Base-by-base conservation (phyloP, 495 filamentous ascomycete species). In the Lophiotrema nucula region DNA sequence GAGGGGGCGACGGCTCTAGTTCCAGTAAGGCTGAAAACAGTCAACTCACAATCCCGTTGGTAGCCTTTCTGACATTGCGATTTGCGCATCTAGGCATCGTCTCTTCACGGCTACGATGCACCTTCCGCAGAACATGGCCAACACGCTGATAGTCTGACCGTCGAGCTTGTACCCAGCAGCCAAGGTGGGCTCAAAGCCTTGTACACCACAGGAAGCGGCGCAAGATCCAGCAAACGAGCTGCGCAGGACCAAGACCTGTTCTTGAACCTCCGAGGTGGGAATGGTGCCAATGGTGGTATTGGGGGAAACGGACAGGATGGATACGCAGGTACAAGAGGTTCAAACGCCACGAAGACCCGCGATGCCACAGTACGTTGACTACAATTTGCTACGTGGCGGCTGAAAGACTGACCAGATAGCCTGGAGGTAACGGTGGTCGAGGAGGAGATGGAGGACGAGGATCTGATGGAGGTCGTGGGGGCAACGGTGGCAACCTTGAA, bases 401-500 rank as follows among this genome's bases (percentile, higher is more conserved):
- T n/a, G n/a, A n/a, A n/a, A n/a, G n/a, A n/a, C n/a, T n/a, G n/a
- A n/a, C n/a, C n/a, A n/a, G 4, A 19, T 3, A 46, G 19, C 24
- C 24, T 46, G 3, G 43, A 18, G 2, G 23, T 1, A 46, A 25
- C 16, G 18, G 2, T 23, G 2, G 24, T 46, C 16, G 3, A 13
- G 18, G 19, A 46, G 24, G 19, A 16, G 23, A 46, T 15, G 18
- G 8, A 35, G 31, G 31, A 8, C 31, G 15, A 5, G 49, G 49
- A 21, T 12, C 49, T 4, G 38, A 53, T 42, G 49, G 49, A 13
- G 49, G 49, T 16, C 19, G 26, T 22, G 49, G 49, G 13, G 49
- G 49, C n/a, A 39, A 53, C 23, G 59, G 55, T 15, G 59, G 59
- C 23, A 24, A 27, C 4, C 55, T 65, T 26, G 27, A 63, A 4